Evolutionary conservation across 2,329 filamentous ascomycete species (phyloP), one percentile per base, ranked within the genome.

Genomic region (Aspergillus pseudoglaucus): DNA sequence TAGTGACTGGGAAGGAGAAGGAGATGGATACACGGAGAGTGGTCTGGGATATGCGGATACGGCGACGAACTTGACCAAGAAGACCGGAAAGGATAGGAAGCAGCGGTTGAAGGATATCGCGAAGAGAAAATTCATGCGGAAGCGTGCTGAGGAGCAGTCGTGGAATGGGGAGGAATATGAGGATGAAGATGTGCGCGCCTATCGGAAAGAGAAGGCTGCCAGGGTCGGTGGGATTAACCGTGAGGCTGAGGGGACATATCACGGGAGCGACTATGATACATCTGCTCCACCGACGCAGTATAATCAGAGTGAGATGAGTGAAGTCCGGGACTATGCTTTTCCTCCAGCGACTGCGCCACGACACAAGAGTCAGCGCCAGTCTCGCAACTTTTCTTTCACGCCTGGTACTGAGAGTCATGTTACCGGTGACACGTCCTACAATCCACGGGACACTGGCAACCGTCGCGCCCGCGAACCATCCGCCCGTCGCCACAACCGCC

Each of bases 171-270:
- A 42, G 23, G 40, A 42, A n/a, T 25, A 75, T 45, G 83, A 80
- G 20, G 75, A 83, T 57, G 74, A 81, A 42, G 85, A 93, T 51
- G 80, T 97, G 47, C 82, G 85, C 49, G 82, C 82, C 30, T 97
- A 97, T 74, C 87, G 90, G 20, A 79, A 89, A 62, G 91, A 97
- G 72, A 88, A 85, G 66, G 75, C 89, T 2, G 91, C 91, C 0
- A 80, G 87, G 45, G 90, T 97, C 2, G 91, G 91, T 32, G 91
- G 91, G 17, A 74, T 97, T 66, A 97, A 97, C 71, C 84, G 85
- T 59, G 77, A 86, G 56, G 78, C 84, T 39, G 91, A 96, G 57
- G 87, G 84, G 51, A 87, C 83, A 50, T 95, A 88, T 78, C 87
- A 94, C 63, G 88, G 87, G 67, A 85, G 84, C 43, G 82, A 84